phyloP scores from a whole-genome alignment of 768 basidiomycete genomes.

The Rhodotorula toruloides region DNA sequence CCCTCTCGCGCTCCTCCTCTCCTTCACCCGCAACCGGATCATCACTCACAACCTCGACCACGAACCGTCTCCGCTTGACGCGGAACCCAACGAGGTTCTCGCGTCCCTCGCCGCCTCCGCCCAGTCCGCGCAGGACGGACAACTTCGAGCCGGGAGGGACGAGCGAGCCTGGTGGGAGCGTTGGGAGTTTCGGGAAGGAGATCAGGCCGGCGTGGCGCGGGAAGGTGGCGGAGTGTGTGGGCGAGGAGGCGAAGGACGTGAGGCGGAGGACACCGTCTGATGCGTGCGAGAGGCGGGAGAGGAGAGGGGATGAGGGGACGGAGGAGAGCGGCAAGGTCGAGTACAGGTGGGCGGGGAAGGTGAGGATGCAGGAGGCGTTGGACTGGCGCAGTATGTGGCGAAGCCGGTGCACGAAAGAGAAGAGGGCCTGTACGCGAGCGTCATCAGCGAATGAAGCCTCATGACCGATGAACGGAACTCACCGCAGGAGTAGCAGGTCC shows the following conservation, averaged over 20 bases:
- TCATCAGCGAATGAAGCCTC: neutral
- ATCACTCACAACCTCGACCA: slow-evolving; percentile 81
- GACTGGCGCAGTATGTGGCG: slow-evolving; percentile 46
- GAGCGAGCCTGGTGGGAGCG: slow-evolving; percentile 53
- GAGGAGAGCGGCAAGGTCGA: slow-evolving; percentile 20
- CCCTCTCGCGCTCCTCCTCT: slow-evolving; percentile 15
- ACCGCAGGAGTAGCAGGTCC: slow-evolving; percentile 39
- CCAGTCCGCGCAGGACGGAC: slow-evolving; percentile 76
- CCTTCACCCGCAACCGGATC: slow-evolving; percentile 42
- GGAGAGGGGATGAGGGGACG: slow-evolving; percentile 31
- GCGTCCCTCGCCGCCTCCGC: slow-evolving; percentile 58
- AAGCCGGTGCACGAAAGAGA: slow-evolving; percentile 67
- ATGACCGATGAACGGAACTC: slow-evolving; percentile 5
- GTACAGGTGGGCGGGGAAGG: slow-evolving; percentile 46
- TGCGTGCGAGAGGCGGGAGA: slow-evolving; percentile 32
- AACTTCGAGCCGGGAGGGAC: slow-evolving; percentile 73
- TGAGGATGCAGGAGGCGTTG: slow-evolving; percentile 21
- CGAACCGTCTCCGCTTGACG: slow-evolving; percentile 75
- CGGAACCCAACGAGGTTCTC: slow-evolving; percentile 96
- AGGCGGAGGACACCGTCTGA: slow-evolving; percentile 36
- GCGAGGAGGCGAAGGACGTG: slow-evolving; percentile 52
- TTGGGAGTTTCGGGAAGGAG: slow-evolving; percentile 67
- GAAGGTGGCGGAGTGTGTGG: slow-evolving; percentile 66
- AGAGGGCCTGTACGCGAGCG: slow-evolving; percentile 48
- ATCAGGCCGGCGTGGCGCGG: slow-evolving; percentile 82